Base-by-base conservation (phyloP, 331 rosid genomes). In the Malus hybrid region DNA sequence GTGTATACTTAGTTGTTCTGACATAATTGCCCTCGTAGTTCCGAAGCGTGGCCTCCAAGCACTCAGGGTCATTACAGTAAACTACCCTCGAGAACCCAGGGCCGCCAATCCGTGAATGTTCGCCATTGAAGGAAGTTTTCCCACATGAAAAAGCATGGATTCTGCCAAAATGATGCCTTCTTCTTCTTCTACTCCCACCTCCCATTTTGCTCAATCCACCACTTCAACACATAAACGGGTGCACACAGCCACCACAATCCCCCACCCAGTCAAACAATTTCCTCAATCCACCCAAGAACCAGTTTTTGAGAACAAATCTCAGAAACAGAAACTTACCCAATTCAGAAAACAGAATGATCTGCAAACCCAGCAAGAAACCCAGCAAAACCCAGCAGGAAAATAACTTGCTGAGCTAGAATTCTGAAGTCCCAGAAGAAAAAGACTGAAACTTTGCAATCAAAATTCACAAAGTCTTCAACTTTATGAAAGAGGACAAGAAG, bases 31-130 rank as follows among this genome's bases (percentile, higher is more conserved):
- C 86, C 15, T 85, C 84, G 74, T 90, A 90, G 31, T 70, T 81
- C n/a, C 22, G 50, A 71, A 71, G 69, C 68, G 83, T 63, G 1
- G 88, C 83, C 36, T 76, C 87, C 14, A 57, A 78, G 68, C 85
- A 71, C 8, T 88, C 93, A 13, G 93, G 75, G 24, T 87, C 91
- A 18, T 92, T 92, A 80, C 91, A 88, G 60, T 87, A 81, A 1
- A 92, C 92, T 48, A 86, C 84, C 83, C 99, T 86, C 6, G 99
- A 92, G 80, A 92, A 94, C 1, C 99, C 99, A 44, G 97, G 99
- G 4, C 97, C 97, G 83, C 99, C 99, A 55, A 94, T 87, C 12
- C 85, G 84, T 5, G 93, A 88, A 31, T 92, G 99, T 10, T 94
- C 99, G 0, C 73, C 89, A 77, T 69, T 83, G 36, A 88, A 66